Base-by-base conservation (phyloP, 306 rosid genomes). In the Arachis stenosperma region DNA sequence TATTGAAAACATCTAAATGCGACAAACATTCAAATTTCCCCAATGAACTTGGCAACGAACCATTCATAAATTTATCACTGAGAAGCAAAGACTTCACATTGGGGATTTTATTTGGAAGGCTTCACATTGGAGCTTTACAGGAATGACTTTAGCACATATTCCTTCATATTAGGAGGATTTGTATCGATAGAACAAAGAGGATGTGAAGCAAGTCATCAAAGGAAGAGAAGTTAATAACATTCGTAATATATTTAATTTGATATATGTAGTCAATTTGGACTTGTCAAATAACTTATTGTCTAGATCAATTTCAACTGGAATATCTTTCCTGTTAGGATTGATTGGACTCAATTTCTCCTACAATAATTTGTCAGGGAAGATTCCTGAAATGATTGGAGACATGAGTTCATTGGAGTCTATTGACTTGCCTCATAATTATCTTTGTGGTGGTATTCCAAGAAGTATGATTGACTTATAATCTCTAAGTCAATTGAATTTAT, bases 351-450 rank as follows among this genome's bases (percentile, higher is more conserved):
- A 54, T 39, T 2, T 69, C 1, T 15, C 70, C 6, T 1, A 46
- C 42, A 65, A 65, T 65, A 50, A 50, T n/a, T 1, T 78, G 8
- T 54, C 27, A 37, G 77, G 68, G 36, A 54, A 70, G 0, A 64
- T 71, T 3, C 77, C 82, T 3, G 15, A 0, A 9, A 33, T 9
- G 14, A 78, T 78, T 2, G 77, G 73, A 1, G 7, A 65, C 48
- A 39, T 79, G 74, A 57, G n/a, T 51, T 72, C 51, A 17, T 58
- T 71, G 0, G 82, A 78, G 39, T 78, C 77, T 2, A 12, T 76
- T 63, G 82, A 71, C 11, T 5, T 64, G 29, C 70, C 82, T 55
- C 53, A 46, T 8, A 6, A 64, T 5, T 71, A 70, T 15, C 41
- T 78, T 70, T 54, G 54, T 44, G 82, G 82, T 10, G 2, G 33